These are phyloP conservation scores for Cercospora brassicicola DNA, from an alignment of 2,329 filamentous ascomycete species.

Conservation along the genomic window DNA sequence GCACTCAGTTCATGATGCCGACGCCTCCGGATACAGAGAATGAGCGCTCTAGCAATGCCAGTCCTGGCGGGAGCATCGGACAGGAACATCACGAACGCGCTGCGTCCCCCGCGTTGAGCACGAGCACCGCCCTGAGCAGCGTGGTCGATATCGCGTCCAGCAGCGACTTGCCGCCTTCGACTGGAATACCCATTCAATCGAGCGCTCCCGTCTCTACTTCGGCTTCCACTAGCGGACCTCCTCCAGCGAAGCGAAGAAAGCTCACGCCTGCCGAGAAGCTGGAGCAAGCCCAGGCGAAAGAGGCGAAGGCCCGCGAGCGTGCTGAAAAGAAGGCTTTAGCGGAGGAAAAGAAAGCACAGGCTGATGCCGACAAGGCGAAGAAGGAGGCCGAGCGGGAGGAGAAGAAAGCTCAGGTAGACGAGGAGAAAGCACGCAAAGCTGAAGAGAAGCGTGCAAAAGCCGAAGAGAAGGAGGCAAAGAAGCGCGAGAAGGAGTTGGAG, in stretches of 20 bases:
- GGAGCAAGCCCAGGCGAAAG: constrained; percentile 34
- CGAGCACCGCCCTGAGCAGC: constrained; percentile 38
- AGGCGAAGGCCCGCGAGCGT: constrained; percentile 35
- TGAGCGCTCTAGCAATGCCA: constrained; percentile 33
- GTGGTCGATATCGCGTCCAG: constrained; percentile 28
- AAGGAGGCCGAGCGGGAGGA: constrained; percentile 44
- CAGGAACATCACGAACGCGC: constrained; percentile 22
- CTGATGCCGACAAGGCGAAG: constrained; percentile 39
- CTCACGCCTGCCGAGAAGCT: constrained; percentile 46
- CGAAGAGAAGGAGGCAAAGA: constrained; percentile 47
- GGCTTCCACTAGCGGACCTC: constrained; percentile 21
- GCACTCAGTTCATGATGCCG: constrained; percentile 39
- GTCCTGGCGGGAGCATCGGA: constrained; percentile 25
- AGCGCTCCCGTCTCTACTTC: constrained; percentile 9
- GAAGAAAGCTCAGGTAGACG: constrained; percentile 45
- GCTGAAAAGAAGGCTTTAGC: constrained; percentile 29
- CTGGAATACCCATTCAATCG: constrained; percentile 14
- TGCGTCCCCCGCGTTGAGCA: constrained; percentile 36
- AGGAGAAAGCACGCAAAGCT: constrained; percentile 38
- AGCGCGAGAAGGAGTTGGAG: constrained; percentile 42
- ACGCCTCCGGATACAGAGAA: constrained; percentile 38
- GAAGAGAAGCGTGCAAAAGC: constrained; percentile 44
- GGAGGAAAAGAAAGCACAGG: constrained; percentile 37
- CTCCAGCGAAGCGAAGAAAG: constrained; percentile 46
- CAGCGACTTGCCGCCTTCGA: constrained; percentile 15